Base-by-base conservation (phyloP, 164 flowering plant species). In the Pachysandra terminalis region DNA sequence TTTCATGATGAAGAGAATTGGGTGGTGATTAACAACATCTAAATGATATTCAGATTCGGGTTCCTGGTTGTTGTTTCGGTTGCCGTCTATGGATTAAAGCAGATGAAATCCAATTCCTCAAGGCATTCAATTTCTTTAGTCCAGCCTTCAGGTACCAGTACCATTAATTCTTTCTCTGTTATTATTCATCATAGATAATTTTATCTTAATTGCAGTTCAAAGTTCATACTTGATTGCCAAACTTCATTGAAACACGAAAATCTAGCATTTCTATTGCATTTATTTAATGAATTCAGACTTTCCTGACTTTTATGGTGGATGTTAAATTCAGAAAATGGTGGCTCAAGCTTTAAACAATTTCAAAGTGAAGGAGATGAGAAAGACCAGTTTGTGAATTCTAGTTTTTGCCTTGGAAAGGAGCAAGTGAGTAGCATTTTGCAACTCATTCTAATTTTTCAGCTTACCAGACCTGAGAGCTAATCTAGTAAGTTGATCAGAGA, bases 61-160 rank as follows among this genome's bases (percentile, higher is more conserved):
- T 79, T 89, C 63, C 22, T 89, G 71, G 90, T 87, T 73, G 91
- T 83, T 78, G 94, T 90, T 78, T 86, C 91, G 62, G 62, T 85
- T 75, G 94, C 94, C 77, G 91, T 90, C 56, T 84, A 67, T 80
- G 79, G 87, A 64, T 80, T 83, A 73, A 85, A 77, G 86, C 87
- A 85, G 81, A 68, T 72, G 22, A 86, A 77, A 58, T 69, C 75
- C 65, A 82, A 74, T 51, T 24, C 48, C 55, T 64, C 86, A 0
- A 72, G 52, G 62, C 59, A 83, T 32, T 24, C 81, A 14, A 57
- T 67, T 9, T 52, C 81, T 64, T 25, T 25, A 51, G 64, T 19
- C 75, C 76, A 76, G 68, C 73, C 62, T 65, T 57, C 78, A 74
- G 87, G 86, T 83, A 77, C 26, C 24, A n/a, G 40, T 15, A 17